Base-by-base conservation (phyloP, 1,139 yeast genomes). In the Geotrichum klebahnii region DNA sequence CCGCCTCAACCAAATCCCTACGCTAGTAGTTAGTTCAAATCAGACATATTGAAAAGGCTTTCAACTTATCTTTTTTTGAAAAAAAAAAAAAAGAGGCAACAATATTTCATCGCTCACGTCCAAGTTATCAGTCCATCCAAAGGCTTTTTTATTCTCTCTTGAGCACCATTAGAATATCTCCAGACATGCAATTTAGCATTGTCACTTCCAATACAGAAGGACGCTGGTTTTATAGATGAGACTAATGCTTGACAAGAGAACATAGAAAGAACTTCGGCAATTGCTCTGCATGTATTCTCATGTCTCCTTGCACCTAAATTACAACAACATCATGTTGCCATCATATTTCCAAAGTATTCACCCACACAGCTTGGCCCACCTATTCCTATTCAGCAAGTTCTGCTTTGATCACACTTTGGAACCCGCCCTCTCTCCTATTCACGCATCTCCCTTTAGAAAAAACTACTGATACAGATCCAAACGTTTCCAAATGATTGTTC, bases 131-230 rank as follows among this genome's bases (percentile, higher is more conserved):
- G n/a, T n/a, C n/a, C n/a, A n/a, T n/a, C n/a, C n/a, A n/a, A n/a
- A 36, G 39, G 8, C 39, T 9, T 36, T 24, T 3, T 9, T 3
- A 16, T 16, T 23, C 42, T 38, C 8, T 6, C 29, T 4, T 23
- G 8, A 23, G 23, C 22, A 2, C 22, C 43, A 26, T 5, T 6
- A 26, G 29, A 6, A 5, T 26, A 6, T 26, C 33, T 9, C 23
- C 43, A 39, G 43, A 14, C 43, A 39, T 39, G 43, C 43, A 10
- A 39, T 39, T 9, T 39, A 39, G 33, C 43, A 39, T 39, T 39
- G 43, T 26, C 43, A 39, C 43, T 39, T 26, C 43, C 34, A 9
- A 39, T 39, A 19, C 43, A 39, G 43, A 26, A 39, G 43, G 43
- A n/a, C 43, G 43, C 43, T 39, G 43, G 23, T 19, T 8, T n/a